Base-by-base conservation (phyloP, 2,329 filamentous ascomycete species). In the Coleophoma eucalyptorum region DNA sequence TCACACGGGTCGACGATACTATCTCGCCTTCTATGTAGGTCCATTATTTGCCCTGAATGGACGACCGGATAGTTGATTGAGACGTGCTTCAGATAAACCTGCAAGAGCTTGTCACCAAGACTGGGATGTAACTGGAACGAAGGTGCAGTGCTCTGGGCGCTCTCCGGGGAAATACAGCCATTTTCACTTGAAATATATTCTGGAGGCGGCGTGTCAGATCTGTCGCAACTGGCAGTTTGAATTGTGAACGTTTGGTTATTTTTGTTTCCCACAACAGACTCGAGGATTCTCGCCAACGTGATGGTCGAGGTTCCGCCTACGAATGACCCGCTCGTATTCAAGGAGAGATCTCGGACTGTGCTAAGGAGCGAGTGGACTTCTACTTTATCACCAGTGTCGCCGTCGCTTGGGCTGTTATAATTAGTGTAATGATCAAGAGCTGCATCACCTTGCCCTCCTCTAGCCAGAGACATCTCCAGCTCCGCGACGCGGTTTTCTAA, bases 401-500 rank as follows among this genome's bases (percentile, higher is more conserved):
- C 44, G 4, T 46, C 44, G 31, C 44, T 37, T 13, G 33, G 31
- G n/a, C n/a, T 37, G 11, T 18, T 16, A 35, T 34, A 20, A 10
- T 34, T 19, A 11, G 44, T 48, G 44, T 43, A 55, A 42, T 55
- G 53, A 32, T 55, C 53, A 35, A 50, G 32, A 21, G 47, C 46
- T 12, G 49, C 52, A 31, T 35, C 49, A 10, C n/a, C 20, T 26
- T 54, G 26, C 2, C 49, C 52, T 16, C 35, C 26, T 20, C 35
- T 43, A 7, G 49, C 33, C 12, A 51, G 26, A 13, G 47, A 21
- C 21, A 42, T 52, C 34, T 55, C 53, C 6, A 55, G 32, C 45
- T 55, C 53, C 18, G 53, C 53, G 6, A 52, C 50, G 8, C 53
- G 53, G 19, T 55, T 50, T 41, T 55, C 50, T 15, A 55, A 34